Evolutionary conservation across 2,329 filamentous ascomycete genomes (phyloP).

Genomic region (Apiospora koreana): DNA sequence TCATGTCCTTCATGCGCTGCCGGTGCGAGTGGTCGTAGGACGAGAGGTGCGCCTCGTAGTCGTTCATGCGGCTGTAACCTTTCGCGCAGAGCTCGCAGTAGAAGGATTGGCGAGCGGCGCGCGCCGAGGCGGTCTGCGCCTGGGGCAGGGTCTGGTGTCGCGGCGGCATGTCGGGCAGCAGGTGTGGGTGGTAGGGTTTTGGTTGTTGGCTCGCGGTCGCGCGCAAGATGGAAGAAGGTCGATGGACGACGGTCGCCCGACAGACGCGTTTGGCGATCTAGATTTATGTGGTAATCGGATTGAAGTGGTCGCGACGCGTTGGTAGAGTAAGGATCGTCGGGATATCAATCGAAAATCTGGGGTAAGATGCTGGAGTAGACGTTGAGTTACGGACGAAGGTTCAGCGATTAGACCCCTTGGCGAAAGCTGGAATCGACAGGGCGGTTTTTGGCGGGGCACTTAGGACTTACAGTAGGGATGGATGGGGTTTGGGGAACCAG

Average conservation of each 20-base stretch:
- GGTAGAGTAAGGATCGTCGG: not conserved
- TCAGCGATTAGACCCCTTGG: not conserved
- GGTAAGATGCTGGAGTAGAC: not conserved
- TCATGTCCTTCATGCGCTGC: conserved; percentile 86
- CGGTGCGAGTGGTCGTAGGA: conserved; percentile 97
- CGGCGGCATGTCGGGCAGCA: conserved; percentile 33
- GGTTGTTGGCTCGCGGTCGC: not conserved
- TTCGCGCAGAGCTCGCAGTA: conserved; percentile 89
- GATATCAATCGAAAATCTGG: no score
- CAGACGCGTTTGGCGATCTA: not conserved
- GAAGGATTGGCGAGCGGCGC: conserved; percentile 77
- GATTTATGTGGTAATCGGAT: not conserved
- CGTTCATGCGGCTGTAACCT: conserved; percentile 92
- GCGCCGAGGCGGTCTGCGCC: conserved; percentile 63
- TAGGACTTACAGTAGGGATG: no score
- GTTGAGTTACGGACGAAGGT: not conserved
- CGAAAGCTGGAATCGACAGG: not conserved
- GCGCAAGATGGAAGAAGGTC: not conserved
- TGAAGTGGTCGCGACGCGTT: not conserved
- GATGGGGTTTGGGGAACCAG: not conserved
- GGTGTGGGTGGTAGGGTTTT: not conserved
- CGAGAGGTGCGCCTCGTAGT: conserved; percentile 91
- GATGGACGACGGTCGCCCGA: not conserved
- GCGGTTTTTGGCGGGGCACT: not conserved
- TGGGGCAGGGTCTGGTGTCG: conserved; percentile 59